phyloP scores from a whole-genome alignment of 1,284 basidiomycete species.

The Apiotrichum gracile region DNA sequence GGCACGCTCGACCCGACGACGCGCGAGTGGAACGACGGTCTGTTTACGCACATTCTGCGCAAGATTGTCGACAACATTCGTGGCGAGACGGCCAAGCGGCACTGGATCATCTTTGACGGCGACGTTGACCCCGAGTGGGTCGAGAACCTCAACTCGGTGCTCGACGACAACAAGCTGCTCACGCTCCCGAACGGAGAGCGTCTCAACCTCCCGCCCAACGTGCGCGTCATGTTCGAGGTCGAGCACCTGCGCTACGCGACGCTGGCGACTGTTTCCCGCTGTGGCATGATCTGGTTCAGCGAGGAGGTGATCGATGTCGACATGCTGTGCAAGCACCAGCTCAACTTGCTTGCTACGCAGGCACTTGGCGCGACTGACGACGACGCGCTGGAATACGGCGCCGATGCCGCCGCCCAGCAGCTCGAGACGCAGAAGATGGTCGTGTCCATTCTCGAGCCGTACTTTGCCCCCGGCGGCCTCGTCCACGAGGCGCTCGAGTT shows the following conservation, averaged over 20 bases:
- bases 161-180: slow-evolving; percentile 97
- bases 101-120: slow-evolving; percentile 99
- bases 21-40: slow-evolving; percentile 97
- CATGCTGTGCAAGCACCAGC: slow-evolving; percentile 90
- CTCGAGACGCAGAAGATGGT: slow-evolving; percentile 70
- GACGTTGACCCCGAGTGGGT: slow-evolving; percentile 99
- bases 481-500: slow-evolving; percentile 72
- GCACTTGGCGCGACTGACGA: slow-evolving; percentile 91
- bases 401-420: slow-evolving; percentile 50
- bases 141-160: slow-evolving; percentile 89
- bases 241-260: slow-evolving; percentile 97
- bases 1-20: slow-evolving; percentile 96
- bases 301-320: slow-evolving; percentile 84
- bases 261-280: slow-evolving; percentile 96
- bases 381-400: slow-evolving; percentile 57
- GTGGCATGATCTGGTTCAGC: slow-evolving; percentile 99
- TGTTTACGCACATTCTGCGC: slow-evolving; percentile 95
- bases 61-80: slow-evolving; percentile 99
- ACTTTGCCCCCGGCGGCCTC: slow-evolving; percentile 76
- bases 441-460: slow-evolving; percentile 68
- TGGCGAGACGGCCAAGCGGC: slow-evolving; percentile 91
- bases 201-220: slow-evolving; percentile 91
- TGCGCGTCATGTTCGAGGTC: slow-evolving; percentile 99
- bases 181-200: slow-evolving; percentile 98
- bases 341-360: slow-evolving; percentile 66